These are phyloP conservation scores for Cyclospora cayetanensis DNA, from an alignment of 169 alveolate genomes.

Conservation along the genomic window DNA sequence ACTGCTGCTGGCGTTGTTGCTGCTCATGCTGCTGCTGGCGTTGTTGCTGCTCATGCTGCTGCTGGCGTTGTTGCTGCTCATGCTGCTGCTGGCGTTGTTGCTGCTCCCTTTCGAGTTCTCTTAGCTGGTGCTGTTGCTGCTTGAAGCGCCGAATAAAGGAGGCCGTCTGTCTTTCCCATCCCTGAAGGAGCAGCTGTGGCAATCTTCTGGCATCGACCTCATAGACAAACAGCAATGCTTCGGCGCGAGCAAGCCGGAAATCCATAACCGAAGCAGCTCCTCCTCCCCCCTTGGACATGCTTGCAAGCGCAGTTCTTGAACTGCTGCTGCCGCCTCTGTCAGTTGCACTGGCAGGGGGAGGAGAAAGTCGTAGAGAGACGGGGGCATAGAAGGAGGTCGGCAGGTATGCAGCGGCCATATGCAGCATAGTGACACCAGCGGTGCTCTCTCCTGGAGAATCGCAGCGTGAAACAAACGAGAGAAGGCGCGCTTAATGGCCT, in stretches of 20 bases:
- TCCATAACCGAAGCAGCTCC: slow-evolving; percentile 35
- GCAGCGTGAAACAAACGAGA: background rate
- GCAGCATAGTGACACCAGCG: slow-evolving; percentile 24
- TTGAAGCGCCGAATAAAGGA: background rate
- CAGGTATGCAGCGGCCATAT: slow-evolving; percentile 46
- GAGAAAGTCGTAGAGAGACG: background rate
- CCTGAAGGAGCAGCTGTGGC: background rate
- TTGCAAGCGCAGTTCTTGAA: too few relatives aligned
- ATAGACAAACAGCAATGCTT: slow-evolving; percentile 45
- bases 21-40: background rate
- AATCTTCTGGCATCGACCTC: slow-evolving; percentile 2
- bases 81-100: slow-evolving; percentile 22
- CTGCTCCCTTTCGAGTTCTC: slow-evolving; percentile 11
- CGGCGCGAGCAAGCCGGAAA: slow-evolving; percentile 51
- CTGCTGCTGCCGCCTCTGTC: background rate
- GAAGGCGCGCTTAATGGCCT: too few relatives aligned
- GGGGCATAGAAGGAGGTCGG: slow-evolving; percentile 54
- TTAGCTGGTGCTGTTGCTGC: slow-evolving; percentile 31
- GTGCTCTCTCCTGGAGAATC: slow-evolving; percentile 19
- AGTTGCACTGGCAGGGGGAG: background rate
- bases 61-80: background rate
- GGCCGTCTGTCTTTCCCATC: slow-evolving; percentile 28
- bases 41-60: background rate
- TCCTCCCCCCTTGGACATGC: background rate
- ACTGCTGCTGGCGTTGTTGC: background rate